These are phyloP conservation scores for Aphanomyces invadans DNA, from an alignment of 352 stramenopile species.

Conservation along the genomic window DNA sequence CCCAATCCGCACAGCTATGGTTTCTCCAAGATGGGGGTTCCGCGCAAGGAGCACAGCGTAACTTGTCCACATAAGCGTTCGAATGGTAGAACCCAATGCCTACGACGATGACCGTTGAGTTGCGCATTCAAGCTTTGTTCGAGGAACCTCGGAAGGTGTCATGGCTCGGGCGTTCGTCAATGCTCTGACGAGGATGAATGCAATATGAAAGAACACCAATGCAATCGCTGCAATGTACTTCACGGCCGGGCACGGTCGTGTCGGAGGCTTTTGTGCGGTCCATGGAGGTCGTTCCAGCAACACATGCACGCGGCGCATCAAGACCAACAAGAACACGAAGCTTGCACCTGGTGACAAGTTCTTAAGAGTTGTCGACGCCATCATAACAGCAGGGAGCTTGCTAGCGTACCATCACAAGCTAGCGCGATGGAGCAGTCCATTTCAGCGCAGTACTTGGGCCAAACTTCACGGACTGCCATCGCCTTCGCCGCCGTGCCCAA, in stretches of 20 bases:
- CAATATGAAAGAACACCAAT: constrained; percentile 2
- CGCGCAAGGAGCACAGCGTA: constrained; percentile 11
- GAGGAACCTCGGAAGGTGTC: constrained; percentile 17
- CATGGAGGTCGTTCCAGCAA: constrained; percentile 5
- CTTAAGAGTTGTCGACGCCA: too few species aligned
- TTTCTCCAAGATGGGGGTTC: constrained; percentile 5
- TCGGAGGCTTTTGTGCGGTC: neutral
- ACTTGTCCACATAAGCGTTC: neutral
- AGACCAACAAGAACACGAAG: constrained; percentile 9
- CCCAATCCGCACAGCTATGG: neutral
- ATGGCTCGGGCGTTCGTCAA: neutral
- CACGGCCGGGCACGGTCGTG: neutral
- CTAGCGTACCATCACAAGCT: constrained; percentile 7
- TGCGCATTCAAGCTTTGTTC: too few species aligned
- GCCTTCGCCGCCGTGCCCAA: neutral
- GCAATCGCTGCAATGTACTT: constrained; percentile 15
- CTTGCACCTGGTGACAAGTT: constrained; percentile 6
- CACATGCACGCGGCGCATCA: constrained; percentile 9
- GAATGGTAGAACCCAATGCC: constrained; percentile 9
- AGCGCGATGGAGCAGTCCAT: constrained; percentile 13
- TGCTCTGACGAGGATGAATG: constrained; percentile 7
- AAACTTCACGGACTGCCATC: neutral
- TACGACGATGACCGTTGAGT: neutral
- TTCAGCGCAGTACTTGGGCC: constrained; percentile 21
- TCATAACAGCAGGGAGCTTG: too few species aligned